phyloP scores from a whole-genome alignment of 257 asterid genomes.

The Sherardia arvensis region DNA sequence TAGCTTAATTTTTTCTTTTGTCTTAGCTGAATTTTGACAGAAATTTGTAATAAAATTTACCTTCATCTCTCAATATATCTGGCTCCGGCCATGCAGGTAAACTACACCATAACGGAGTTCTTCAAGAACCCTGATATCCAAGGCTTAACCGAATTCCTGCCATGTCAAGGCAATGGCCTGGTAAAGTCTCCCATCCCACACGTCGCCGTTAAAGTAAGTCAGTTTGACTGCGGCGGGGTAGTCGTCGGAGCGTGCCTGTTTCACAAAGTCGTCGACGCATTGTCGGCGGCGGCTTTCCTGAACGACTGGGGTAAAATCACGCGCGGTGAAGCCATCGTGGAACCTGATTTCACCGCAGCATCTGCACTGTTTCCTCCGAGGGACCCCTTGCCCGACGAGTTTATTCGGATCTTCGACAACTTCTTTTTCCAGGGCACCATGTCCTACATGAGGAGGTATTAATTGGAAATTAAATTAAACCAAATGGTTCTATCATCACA shows the following conservation, averaged over 20 bases:
- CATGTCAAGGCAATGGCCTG: slow-evolving; percentile 16
- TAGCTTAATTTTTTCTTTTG: too few relatives aligned
- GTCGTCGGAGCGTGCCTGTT: slow-evolving; percentile 18
- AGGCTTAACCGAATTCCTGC: slow-evolving; percentile 13
- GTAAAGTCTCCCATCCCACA: slow-evolving; percentile 11
- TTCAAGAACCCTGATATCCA: slow-evolving; percentile 17
- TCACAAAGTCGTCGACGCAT: slow-evolving; percentile 19
- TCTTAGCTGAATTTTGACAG: too few relatives aligned
- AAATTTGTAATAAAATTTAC: too few relatives aligned
- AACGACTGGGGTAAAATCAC: slow-evolving; percentile 14
- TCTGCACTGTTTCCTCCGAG: slow-evolving; percentile 9
- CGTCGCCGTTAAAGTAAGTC: slow-evolving; percentile 8
- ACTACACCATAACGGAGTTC: slow-evolving; percentile 11
- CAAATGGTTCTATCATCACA: too few relatives aligned
- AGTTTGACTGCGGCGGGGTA: slow-evolving; percentile 16
- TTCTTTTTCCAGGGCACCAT: slow-evolving; percentile 17
- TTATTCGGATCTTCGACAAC: slow-evolving; percentile 13
- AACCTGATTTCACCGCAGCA: slow-evolving; percentile 14
- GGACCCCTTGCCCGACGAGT: slow-evolving; percentile 14
- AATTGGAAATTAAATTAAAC: neutral
- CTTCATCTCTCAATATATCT: too few relatives aligned
- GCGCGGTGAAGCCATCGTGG: slow-evolving; percentile 1
- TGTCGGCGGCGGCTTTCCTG: slow-evolving; percentile 2
- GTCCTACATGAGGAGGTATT: slow-evolving; percentile 15
- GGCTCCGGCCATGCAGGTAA: neutral